A percentile compares a stretch with the other conserved stretches of the same genome.
phyloP scores from a whole-genome alignment of 495 filamentous ascomycete species.

The Trichocladium uniseriatum region DNA sequence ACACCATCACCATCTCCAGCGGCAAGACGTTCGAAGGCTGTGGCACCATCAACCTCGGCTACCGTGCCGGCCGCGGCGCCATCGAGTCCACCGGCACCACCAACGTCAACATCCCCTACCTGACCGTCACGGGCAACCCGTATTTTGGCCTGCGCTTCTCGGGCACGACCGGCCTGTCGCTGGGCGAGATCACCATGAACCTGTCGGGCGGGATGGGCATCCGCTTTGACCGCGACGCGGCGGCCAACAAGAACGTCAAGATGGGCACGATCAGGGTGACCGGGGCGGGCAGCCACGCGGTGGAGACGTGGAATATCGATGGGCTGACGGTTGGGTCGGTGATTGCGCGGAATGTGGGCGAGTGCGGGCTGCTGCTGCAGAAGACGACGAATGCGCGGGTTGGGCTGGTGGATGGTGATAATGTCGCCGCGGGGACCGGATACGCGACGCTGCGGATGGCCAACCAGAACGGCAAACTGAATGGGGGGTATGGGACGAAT shows the following conservation, averaged over 20 bases:
- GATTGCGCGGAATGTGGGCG: conserved; percentile 36
- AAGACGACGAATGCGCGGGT: conserved; percentile 34
- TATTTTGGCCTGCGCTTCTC: conserved; percentile 41
- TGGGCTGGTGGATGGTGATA: conserved; percentile 37
- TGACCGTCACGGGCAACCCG: conserved; percentile 38
- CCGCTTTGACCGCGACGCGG: conserved; percentile 38
- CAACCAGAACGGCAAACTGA: conserved; percentile 36
- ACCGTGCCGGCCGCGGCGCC: conserved; percentile 31
- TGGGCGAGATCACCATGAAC: conserved; percentile 37
- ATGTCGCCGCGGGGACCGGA: conserved; percentile 34
- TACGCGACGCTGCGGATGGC: conserved; percentile 41
- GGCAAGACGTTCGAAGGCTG: conserved; percentile 42
- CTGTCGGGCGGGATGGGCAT: conserved; percentile 39
- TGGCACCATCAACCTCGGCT: conserved; percentile 39
- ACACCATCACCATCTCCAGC: conserved; percentile 38
- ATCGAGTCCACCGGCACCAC: conserved; percentile 32
- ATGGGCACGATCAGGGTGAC: conserved; percentile 37
- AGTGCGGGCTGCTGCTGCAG: conserved; percentile 37
- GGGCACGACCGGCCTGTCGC: conserved; percentile 28
- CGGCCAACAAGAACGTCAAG: conserved; percentile 34
- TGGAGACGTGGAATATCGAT: conserved; percentile 42
- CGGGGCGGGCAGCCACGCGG: conserved; percentile 35
- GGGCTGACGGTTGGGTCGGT: conserved; percentile 33
- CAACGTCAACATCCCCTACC: conserved; percentile 35
- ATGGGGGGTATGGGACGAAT: conserved; percentile 35